A percentile compares a stretch with the other conserved stretches of the same genome.
phyloP scores from a whole-genome alignment of 2,329 filamentous ascomycete genomes.

The Calonectria ilicicola region DNA sequence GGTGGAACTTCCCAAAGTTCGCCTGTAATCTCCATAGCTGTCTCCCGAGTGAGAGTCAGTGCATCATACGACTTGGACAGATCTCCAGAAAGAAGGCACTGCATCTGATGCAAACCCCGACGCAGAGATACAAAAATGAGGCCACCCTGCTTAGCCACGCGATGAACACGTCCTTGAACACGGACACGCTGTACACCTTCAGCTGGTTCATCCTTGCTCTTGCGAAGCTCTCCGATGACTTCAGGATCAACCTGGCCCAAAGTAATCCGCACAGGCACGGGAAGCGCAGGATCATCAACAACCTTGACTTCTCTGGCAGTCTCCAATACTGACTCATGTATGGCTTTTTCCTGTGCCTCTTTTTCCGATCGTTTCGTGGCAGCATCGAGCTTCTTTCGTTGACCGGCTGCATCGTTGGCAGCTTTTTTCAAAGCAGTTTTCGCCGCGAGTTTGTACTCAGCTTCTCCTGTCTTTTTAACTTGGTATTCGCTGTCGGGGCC shows the following conservation, averaged over 20 bases:
- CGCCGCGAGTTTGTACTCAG: constrained; percentile 42
- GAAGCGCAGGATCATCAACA: constrained; percentile 76
- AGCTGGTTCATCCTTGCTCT: constrained; percentile 45
- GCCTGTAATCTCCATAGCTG: constrained; percentile 84
- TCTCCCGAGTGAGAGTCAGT: constrained; percentile 85
- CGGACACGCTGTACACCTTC: constrained; percentile 67
- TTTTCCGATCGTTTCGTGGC: constrained; percentile 30
- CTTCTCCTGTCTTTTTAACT: constrained; percentile 37
- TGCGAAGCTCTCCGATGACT: constrained; percentile 41
- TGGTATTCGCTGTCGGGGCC: constrained; percentile 50
- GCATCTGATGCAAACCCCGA: constrained; percentile 82
- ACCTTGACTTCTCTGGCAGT: constrained; percentile 44
- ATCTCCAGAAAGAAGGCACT: constrained; percentile 68
- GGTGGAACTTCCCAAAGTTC: constrained; percentile 86
- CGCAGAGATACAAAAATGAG: constrained; percentile 86
- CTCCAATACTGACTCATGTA: constrained; percentile 35
- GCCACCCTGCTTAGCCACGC: constrained; percentile 83
- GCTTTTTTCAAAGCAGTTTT: constrained; percentile 45
- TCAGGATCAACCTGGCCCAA: constrained; percentile 63
- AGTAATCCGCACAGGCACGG: constrained; percentile 79
- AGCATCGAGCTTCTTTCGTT: constrained; percentile 44
- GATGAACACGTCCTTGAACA: constrained; percentile 86
- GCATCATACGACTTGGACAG: constrained; percentile 94
- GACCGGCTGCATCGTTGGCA: constrained; percentile 35
- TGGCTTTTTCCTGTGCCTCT: constrained; percentile 33